Conservation (phyloP, 2,329 filamentous ascomycete species). For the Pseudogymnoascus sp. region DNA sequence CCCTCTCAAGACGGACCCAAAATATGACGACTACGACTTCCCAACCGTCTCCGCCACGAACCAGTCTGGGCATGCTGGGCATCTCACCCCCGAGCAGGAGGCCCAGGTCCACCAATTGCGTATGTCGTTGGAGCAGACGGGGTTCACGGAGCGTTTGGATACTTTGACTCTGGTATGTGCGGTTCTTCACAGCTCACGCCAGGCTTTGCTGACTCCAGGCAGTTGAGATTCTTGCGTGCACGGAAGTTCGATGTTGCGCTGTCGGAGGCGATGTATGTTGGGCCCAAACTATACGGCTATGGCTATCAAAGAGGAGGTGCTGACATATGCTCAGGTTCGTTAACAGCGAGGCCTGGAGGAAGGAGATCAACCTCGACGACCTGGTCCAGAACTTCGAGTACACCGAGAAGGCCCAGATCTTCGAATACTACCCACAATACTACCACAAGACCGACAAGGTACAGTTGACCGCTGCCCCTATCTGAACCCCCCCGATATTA, state of each 20-base stretch:
- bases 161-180: slow-evolving; percentile 74
- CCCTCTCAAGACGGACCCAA: slow-evolving; percentile 57
- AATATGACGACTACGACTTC: slow-evolving; percentile 95
- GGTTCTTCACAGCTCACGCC: neutral
- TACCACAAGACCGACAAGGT: slow-evolving; percentile 96
- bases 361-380: slow-evolving; percentile 75
- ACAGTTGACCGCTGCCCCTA: slow-evolving; percentile 13
- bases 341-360: slow-evolving; percentile 85
- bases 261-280: slow-evolving; percentile 75
- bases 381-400: slow-evolving; percentile 77
- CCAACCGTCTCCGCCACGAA: slow-evolving; percentile 66
- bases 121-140: slow-evolving; percentile 72
- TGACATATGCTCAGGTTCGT: slow-evolving; percentile 60
- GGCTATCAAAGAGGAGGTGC: neutral
- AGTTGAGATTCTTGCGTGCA: slow-evolving; percentile 86
- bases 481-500: slow-evolving; percentile 10
- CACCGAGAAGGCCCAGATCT: slow-evolving; percentile 72
- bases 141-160: slow-evolving; percentile 77
- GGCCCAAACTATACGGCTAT: neutral
- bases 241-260: slow-evolving; percentile 86
- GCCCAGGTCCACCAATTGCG: slow-evolving; percentile 82
- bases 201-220: neutral
- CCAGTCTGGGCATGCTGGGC: slow-evolving; percentile 74
- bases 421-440: slow-evolving; percentile 93
- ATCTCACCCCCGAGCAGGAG: slow-evolving; percentile 80